phyloP scores from a whole-genome alignment of 371 early-diverging fungal genomes.

The Fennellomyces sp. region DNA sequence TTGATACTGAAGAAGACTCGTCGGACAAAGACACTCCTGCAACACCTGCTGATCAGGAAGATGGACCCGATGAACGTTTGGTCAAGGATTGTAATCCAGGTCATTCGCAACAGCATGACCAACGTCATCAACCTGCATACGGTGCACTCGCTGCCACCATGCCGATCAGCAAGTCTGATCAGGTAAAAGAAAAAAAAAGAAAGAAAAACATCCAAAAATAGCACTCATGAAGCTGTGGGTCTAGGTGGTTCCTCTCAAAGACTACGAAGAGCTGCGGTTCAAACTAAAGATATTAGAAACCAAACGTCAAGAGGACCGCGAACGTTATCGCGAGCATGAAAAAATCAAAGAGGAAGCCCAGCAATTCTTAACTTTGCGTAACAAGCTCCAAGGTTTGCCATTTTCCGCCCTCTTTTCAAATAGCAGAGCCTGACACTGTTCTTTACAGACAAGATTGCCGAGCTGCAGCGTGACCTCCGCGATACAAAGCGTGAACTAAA shows the following conservation, averaged over 20 bases:
- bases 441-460: slow-evolving; percentile 57
- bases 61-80: slow-evolving; percentile 6
- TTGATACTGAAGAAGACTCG: slow-evolving; percentile 13
- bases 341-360: slow-evolving; percentile 75
- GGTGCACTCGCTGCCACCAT: slow-evolving; percentile 36
- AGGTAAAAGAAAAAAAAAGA: slow-evolving; percentile 13
- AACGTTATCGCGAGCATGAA: slow-evolving; percentile 74
- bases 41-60: slow-evolving; percentile 25
- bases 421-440: background rate
- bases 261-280: slow-evolving; percentile 81
- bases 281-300: slow-evolving; percentile 79
- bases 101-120: slow-evolving; percentile 6
- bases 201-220: background rate
- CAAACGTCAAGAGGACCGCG: slow-evolving; percentile 84
- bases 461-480: slow-evolving; percentile 75
- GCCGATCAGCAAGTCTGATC: slow-evolving; percentile 48
- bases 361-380: slow-evolving; percentile 65
- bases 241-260: slow-evolving; percentile 60
- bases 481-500: slow-evolving; percentile 63
- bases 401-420: background rate
- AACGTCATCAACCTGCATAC: slow-evolving; percentile 22
- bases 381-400: slow-evolving; percentile 69
- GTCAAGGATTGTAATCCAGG: slow-evolving; percentile 5
- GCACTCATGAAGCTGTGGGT: background rate
- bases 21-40: slow-evolving; percentile 17